phyloP scores from a whole-genome alignment of 2,329 filamentous ascomycete genomes.

The Trichophyton schoenleinii region DNA sequence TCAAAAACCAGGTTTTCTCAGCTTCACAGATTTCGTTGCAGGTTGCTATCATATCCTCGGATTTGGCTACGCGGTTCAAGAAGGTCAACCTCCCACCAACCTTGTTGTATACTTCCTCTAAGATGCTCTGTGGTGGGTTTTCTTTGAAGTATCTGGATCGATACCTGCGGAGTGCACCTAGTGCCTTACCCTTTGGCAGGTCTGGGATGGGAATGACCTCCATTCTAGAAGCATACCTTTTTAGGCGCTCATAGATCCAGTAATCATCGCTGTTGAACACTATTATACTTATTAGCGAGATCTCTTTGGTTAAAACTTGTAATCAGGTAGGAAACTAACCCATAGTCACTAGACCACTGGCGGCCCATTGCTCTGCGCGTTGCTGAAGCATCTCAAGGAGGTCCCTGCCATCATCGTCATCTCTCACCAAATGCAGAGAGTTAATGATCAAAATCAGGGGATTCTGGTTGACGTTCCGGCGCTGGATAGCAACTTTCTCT shows the following conservation, averaged over 20 bases:
- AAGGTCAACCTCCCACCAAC: constrained; percentile 84
- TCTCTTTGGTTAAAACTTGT: neutral
- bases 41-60: constrained; percentile 61
- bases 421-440: constrained; percentile 77
- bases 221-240: constrained; percentile 86
- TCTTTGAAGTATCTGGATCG: constrained; percentile 66
- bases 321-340: constrained; percentile 20
- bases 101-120: constrained; percentile 70
- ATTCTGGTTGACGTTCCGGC: constrained; percentile 46
- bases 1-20: constrained; percentile 69
- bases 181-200: constrained; percentile 63
- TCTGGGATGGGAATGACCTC: constrained; percentile 81
- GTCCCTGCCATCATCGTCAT: constrained; percentile 87
- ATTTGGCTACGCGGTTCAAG: constrained; percentile 80
- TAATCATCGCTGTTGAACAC: constrained; percentile 97
- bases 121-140: constrained; percentile 35
- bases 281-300: constrained; percentile 25
- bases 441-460: constrained; percentile 92
- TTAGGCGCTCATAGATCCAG: constrained; percentile 93
- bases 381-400: constrained; percentile 91
- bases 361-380: constrained; percentile 91
- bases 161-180: constrained; percentile 65
- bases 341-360: constrained; percentile 71
- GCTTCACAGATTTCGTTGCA: constrained; percentile 59
- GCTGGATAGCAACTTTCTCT: constrained; percentile 74